These are phyloP conservation scores for Ophiostoma sp. DNA, from an alignment of 2,329 filamentous ascomycete genomes.

Conservation along the genomic window DNA sequence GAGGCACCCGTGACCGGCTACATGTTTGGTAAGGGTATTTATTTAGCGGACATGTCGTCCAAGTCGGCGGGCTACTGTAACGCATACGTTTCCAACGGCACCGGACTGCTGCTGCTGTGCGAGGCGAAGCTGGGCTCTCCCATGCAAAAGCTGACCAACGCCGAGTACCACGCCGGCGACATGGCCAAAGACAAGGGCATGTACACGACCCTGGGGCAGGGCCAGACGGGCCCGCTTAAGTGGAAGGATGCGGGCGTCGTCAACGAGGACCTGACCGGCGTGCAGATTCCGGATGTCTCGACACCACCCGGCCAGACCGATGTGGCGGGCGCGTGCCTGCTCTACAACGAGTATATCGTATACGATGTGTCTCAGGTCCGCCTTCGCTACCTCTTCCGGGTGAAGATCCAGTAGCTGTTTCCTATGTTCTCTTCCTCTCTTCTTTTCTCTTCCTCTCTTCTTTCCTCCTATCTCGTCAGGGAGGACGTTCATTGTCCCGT, in stretches of 20 bases:
- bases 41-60: slow-evolving; percentile 76
- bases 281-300: slow-evolving; percentile 53
- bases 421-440: neutral
- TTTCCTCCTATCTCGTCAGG: neutral
- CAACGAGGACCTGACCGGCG: slow-evolving; percentile 58
- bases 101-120: slow-evolving; percentile 72
- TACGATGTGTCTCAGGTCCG: slow-evolving; percentile 66
- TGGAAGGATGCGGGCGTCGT: slow-evolving; percentile 74
- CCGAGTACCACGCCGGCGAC: slow-evolving; percentile 59
- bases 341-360: slow-evolving; percentile 69
- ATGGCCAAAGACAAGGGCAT: slow-evolving; percentile 55
- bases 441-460: too few species aligned
- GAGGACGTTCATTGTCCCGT: neutral
- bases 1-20: slow-evolving; percentile 75
- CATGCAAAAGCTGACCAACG: slow-evolving; percentile 55
- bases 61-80: slow-evolving; percentile 78
- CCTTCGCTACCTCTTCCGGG: slow-evolving; percentile 62
- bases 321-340: slow-evolving; percentile 42
- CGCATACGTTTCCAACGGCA: slow-evolving; percentile 55
- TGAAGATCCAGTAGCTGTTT: slow-evolving; percentile 36
- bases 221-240: slow-evolving; percentile 53
- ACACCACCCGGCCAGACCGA: slow-evolving; percentile 45
- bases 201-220: slow-evolving; percentile 66
- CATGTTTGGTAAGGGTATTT: slow-evolving; percentile 89
- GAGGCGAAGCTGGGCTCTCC: slow-evolving; percentile 77